Conservation (phyloP, 495 filamentous ascomycete genomes). For the Aspergillus campestris region DNA sequence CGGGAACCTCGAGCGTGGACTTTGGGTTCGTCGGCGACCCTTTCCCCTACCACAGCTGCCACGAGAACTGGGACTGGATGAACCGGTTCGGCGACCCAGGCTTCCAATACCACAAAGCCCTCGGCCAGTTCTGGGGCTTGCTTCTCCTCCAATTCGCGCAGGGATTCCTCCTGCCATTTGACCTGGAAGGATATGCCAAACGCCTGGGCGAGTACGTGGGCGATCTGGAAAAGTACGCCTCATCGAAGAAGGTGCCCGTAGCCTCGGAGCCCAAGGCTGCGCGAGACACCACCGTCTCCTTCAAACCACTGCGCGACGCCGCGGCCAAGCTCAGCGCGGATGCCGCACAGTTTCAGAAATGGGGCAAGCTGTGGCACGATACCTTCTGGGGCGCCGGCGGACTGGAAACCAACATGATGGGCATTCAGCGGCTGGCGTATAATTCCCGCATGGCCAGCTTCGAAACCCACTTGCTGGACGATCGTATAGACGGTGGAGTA, state of each 20-base stretch:
- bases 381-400: slow-evolving; percentile 56
- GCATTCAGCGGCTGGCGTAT: slow-evolving; percentile 54
- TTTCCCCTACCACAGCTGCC: slow-evolving; percentile 75
- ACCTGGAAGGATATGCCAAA: slow-evolving; percentile 67
- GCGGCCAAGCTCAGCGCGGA: slow-evolving; percentile 48
- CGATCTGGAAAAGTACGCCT: slow-evolving; percentile 59
- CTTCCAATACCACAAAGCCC: slow-evolving; percentile 70
- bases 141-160: slow-evolving; percentile 83
- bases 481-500: slow-evolving; percentile 62
- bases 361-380: slow-evolving; percentile 65
- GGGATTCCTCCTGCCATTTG: slow-evolving; percentile 71
- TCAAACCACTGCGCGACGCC: slow-evolving; percentile 53
- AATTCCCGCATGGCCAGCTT: slow-evolving; percentile 70
- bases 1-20: slow-evolving; percentile 85
- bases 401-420: slow-evolving; percentile 59
- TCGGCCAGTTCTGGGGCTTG: slow-evolving; percentile 72
- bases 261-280: slow-evolving; percentile 14
- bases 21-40: slow-evolving; percentile 64
- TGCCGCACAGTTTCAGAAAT: slow-evolving; percentile 58
- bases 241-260: slow-evolving; percentile 41
- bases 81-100: slow-evolving; percentile 65
- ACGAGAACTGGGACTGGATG: slow-evolving; percentile 89
- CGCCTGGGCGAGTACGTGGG: slow-evolving; percentile 52
- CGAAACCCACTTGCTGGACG: slow-evolving; percentile 74
- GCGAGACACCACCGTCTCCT: slow-evolving; percentile 33